Evolutionary conservation across 208 protist genomes (phyloP), one percentile per base, ranked within the genome.

Genomic region (Trypanosoma caninum): DNA sequence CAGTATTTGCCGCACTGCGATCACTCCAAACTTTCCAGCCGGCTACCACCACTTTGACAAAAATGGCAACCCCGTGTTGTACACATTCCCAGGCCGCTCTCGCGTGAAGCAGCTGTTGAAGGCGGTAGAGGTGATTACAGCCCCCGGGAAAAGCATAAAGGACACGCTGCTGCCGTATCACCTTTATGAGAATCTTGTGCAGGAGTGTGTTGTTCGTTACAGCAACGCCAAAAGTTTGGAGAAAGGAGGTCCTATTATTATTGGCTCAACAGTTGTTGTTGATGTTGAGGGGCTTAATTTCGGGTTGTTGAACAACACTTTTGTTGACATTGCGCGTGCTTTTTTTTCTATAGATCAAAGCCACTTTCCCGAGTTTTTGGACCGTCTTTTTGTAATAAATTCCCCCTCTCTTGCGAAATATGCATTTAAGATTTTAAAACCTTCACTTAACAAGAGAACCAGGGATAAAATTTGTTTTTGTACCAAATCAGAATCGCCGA

Each of bases 11-110:
- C 81, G 78, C 47, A 72, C 61, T 27, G 80, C 72, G 0, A 65
- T 87, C 0, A 61, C 74, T 52, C 38, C 66, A 3, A 78, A 72
- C 30, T 86, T 88, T 51, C 67, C 75, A 46, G 78, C 76, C 30
- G 59, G 80, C 16, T 91, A 88, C 64, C 84, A 91, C 59, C 84
- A 79, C 59, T 80, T 59, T 59, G 84, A 91, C 56, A 91, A 91
- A 62, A 74, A 61, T 8, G 84, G 84, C 16, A 80, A 91, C 62
- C 84, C 84, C 7, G 74, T 91, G 0, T 57, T 91, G 30, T 86
- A 84, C 55, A 78, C 86, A 46, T 74, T 77, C 71, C 84, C 58
- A 48, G 84, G 84, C 0, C 55, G 57, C 2, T 70, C 65, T 27
- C 42, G 77, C 20, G 72, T 80, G 1, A 58, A 54, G 1, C 44